These are phyloP conservation scores for Epichloe gansuensis DNA, from an alignment of 2,329 filamentous ascomycete species.

Conservation along the genomic window DNA sequence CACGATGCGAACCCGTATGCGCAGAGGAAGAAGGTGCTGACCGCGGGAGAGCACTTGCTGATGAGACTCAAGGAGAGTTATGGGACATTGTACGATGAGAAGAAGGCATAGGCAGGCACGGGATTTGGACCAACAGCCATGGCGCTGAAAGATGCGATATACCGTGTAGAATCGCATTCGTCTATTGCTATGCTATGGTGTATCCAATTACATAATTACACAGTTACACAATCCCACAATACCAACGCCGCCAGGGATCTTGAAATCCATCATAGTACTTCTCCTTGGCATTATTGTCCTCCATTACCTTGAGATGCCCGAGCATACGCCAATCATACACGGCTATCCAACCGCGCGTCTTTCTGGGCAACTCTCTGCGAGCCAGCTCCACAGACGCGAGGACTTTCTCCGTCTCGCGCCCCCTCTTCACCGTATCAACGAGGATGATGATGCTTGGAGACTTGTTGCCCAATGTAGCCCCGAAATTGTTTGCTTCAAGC, in stretches of 20 bases:
- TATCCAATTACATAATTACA: too few species aligned
- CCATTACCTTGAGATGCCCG: constrained; percentile 25
- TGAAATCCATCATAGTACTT: constrained; percentile 23
- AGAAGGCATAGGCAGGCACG: neutral
- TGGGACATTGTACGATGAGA: constrained; percentile 38
- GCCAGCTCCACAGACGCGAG: constrained; percentile 19
- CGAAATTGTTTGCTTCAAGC: constrained; percentile 8
- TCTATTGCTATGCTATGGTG: too few species aligned
- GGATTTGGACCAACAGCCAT: neutral
- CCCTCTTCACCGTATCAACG: constrained; percentile 26
- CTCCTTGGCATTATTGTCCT: constrained; percentile 18
- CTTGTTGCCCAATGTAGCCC: neutral
- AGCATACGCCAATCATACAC: constrained; percentile 37
- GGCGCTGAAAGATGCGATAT: neutral
- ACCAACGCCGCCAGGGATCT: constrained; percentile 32
- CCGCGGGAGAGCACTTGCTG: constrained; percentile 49
- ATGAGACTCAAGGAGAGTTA: constrained; percentile 50
- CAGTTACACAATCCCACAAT: constrained; percentile 27
- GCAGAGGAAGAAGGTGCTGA: constrained; percentile 43
- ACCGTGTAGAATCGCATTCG: too few species aligned
- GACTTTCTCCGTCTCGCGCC: constrained; percentile 19
- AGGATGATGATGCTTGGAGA: constrained; percentile 16
- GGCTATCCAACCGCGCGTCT: constrained; percentile 24
- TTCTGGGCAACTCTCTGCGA: constrained; percentile 15
- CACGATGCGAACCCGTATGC: constrained; percentile 33